Percentiles rank a stretch among this genome's conserved stretches.
These are phyloP conservation scores for Silene coronaria DNA, from an alignment of 179 eudicot species.

Conservation along the genomic window DNA sequence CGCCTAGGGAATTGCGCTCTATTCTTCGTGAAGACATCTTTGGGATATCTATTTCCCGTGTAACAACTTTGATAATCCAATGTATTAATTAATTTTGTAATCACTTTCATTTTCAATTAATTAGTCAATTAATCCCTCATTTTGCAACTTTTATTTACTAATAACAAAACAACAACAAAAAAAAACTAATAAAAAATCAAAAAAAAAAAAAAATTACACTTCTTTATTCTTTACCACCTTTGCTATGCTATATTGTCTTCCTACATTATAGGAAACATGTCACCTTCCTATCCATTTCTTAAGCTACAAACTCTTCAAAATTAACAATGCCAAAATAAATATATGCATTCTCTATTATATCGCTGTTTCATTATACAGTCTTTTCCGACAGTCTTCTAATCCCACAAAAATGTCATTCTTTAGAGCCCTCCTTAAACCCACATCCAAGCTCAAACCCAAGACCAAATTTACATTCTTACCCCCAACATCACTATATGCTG, in stretches of 20 bases:
- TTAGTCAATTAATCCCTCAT: neutral
- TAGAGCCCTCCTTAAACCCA: slow-evolving; percentile 29
- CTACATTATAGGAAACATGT: slow-evolving; percentile 15
- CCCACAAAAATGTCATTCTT: slow-evolving; percentile 49
- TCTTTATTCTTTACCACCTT: neutral
- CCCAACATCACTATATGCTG: slow-evolving; percentile 18
- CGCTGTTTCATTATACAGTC: neutral
- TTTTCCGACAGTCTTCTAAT: neutral
- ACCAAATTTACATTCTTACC: slow-evolving; percentile 16
- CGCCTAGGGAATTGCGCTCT: too few species aligned
- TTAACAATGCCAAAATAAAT: too few species aligned
- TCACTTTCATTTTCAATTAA: neutral
- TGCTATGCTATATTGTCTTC: neutral
- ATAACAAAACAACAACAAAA: neutral
- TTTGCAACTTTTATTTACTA: neutral
- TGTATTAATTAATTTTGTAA: too few species aligned
- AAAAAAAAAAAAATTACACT: neutral
- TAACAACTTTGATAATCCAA: too few species aligned
- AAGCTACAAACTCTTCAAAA: slow-evolving; percentile 10
- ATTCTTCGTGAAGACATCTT: too few species aligned
- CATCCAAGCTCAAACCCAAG: slow-evolving; percentile 23
- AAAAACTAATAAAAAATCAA: too few species aligned
- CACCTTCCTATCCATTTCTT: slow-evolving; percentile 4
- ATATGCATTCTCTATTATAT: neutral
- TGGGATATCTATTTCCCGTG: too few species aligned